Base-by-base conservation (phyloP, 208 protist genomes). In the Novymonas esmeraldas region DNA sequence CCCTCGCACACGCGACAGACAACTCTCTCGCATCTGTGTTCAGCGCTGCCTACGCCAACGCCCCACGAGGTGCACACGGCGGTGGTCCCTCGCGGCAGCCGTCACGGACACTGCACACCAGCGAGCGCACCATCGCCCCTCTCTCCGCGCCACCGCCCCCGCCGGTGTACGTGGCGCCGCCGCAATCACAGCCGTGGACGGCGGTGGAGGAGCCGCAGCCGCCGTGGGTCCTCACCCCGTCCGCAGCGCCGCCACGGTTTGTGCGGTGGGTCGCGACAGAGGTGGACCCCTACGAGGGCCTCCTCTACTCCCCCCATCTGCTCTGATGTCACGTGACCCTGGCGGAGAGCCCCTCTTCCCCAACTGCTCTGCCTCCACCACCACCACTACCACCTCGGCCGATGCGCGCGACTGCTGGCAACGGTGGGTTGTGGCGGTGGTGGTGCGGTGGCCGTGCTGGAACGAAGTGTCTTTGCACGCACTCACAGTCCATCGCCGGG, bases 231-330 rank as follows among this genome's bases (percentile, higher is more conserved):
- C 49, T 90, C 3, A 76, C 63, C 11, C 85, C 85, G 3, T 41
- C 64, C 28, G 76, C 81, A 4, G 10, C 60, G 1, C 61, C 80
- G 26, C 49, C 79, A 9, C 82, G 72, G 0, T 91, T 87, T 65
- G 68, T 91, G 18, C 42, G 74, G 45, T 91, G 85, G 82, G 73
- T 91, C 34, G 70, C 82, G 22, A 36, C 38, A 3, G 79, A 86
- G 13, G 70, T 88, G 18, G 85, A 91, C 48, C 64, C 60, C 28
- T 88, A 86, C 67, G 73, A 79, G 42, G 76, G 71, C 39, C 52
- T 91, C 6, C 55, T 85, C 11, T 56, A 85, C 31, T 48, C 26
- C 16, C 42, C 64, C n/a, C n/a, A n/a, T 46, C 55, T 61, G 36
- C 11, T 14, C 7, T 41, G 36, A 5, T 5, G 7, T 11, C 5